Evolutionary conservation across 2,329 filamentous ascomycete species (phyloP), one percentile per base, ranked within the genome.

Genomic region (Hypoxylon sp.): DNA sequence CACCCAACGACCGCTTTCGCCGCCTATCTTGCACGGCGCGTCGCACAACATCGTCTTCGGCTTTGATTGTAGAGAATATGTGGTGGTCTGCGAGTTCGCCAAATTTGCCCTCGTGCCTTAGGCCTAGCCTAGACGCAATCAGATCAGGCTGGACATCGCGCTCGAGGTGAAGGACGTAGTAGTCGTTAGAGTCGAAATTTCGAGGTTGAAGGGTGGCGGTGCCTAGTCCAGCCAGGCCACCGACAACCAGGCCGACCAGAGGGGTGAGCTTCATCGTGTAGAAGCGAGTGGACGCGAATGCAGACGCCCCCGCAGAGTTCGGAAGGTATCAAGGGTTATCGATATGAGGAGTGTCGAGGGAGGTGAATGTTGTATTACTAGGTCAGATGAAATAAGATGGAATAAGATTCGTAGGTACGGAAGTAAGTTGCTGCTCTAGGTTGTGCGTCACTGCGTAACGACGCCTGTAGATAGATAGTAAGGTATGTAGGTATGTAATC

Each of bases 151-250:
- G 78, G 5, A 82, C 78, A 26, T 81, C 77, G 8, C 82, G 75
- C 51, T 88, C 83, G 65, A 99, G 81, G 61, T 97, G 89, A 35
- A 99, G 79, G 59, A 95, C 91, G 70, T 97, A 97, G 75, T 96
- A 97, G 72, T 99, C 93, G 72, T 91, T 84, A 27, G 82, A 79
- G 38, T 88, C 82, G 77, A 95, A 90, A 67, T 94, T 82, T 63
- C 89, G 87, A 57, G 79, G 75, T 38, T 78, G 75, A 32, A 83
- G 70, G 43, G 77, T 69, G 20, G 79, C 75, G 49, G 76, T 72
- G 54, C 77, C 71, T 65, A 79, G 65, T 52, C 71, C 72, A 53
- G 79, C 73, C 36, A 84, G 71, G 71, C 80, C 75, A 45, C 66
- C 63, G 35, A 62, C 57, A 21, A 78, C 69, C 38, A 83, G 73